Evolutionary conservation across 345 rosid species (phyloP).

Genomic region (Jatropha curcas): DNA sequence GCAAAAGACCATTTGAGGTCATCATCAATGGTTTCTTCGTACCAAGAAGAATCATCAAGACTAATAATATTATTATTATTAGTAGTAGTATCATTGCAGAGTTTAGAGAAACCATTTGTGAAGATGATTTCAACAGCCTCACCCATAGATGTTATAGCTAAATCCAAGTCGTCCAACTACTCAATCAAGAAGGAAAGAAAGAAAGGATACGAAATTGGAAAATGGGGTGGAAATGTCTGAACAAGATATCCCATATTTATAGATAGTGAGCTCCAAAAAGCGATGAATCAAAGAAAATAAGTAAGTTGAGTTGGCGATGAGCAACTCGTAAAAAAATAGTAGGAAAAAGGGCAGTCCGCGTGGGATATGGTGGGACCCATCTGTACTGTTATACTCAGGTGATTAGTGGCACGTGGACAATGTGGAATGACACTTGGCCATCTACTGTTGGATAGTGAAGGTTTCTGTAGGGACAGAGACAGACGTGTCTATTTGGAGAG

Average conservation of each 20-base stretch:
- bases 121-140: conserved; percentile 64
- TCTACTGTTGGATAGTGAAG: too few species aligned
- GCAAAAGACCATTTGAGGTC: conserved; percentile 96
- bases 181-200: not conserved
- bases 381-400: not conserved
- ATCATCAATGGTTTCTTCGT: conserved; percentile 76
- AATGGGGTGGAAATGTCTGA: not conserved
- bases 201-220: not conserved
- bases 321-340: not conserved
- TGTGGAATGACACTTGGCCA: conserved; percentile 2
- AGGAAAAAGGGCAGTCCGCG: not conserved
- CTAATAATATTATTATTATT: too few species aligned
- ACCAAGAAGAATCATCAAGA: conserved; percentile 65
- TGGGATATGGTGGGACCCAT: conserved; percentile 16
- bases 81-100: conserved; percentile 41
- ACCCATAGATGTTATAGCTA: conserved; percentile 43
- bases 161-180: too few species aligned
- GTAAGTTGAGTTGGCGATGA: not conserved
- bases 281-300: not conserved
- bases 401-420: conserved; percentile 20
- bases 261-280: not conserved
- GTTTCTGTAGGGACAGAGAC: too few species aligned
- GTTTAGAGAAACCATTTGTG: conserved; percentile 50
- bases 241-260: not conserved
- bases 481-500: too few species aligned